Evolutionary conservation across 2,329 filamentous ascomycete genomes (phyloP).

Genomic region (Ophiostoma novo-ulmi): DNA sequence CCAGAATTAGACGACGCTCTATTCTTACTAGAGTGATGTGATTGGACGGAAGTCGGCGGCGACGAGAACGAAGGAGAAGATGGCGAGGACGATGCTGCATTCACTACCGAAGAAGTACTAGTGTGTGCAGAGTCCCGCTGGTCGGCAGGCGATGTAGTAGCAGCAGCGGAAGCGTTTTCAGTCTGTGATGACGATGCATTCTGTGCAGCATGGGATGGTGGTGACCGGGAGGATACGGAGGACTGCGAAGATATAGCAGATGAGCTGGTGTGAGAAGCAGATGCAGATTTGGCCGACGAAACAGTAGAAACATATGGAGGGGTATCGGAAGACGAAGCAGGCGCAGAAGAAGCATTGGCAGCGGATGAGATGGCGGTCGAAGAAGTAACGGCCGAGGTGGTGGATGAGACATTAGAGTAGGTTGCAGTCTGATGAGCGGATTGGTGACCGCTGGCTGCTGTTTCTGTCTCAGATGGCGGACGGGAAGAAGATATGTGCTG

Average conservation of each 20-base stretch:
- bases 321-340: slow-evolving; percentile 1
- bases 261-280: slow-evolving; percentile 14
- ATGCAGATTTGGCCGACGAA: background rate
- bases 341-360: background rate
- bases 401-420: background rate
- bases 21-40: slow-evolving; percentile 29
- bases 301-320: background rate
- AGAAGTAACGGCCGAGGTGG: background rate
- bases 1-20: slow-evolving; percentile 26
- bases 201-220: background rate
- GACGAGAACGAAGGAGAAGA: background rate
- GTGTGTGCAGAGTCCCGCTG: background rate
- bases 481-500: background rate
- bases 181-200: background rate
- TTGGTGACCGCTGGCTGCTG: slow-evolving; percentile 1
- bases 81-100: background rate
- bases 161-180: background rate
- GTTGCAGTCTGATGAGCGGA: background rate
- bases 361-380: background rate
- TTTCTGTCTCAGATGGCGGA: background rate
- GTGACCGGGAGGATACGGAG: background rate
- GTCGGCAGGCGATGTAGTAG: background rate
- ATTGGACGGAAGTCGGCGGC: slow-evolving; percentile 15
- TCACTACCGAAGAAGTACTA: background rate
- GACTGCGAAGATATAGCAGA: background rate